Evolutionary conservation across 345 rosid species (phyloP).

Genomic region (Heritiera littoralis): DNA sequence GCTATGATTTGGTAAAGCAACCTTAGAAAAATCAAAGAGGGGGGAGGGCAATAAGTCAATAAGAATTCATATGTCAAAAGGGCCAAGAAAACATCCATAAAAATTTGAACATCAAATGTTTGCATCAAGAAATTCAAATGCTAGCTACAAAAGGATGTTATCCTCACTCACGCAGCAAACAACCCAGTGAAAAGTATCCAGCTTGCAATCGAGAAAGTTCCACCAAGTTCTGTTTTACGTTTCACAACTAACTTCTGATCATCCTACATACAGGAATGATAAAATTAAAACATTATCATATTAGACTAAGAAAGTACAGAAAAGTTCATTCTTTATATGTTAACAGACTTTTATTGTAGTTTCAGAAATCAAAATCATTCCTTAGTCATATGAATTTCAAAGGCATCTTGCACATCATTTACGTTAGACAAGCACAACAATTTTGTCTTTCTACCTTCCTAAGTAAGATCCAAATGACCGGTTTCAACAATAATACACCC

Average conservation of each 20-base stretch:
- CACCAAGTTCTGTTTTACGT: conserved; percentile 94
- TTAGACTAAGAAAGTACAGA: conserved; percentile 3
- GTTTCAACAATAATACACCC: neutral
- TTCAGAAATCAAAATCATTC: conserved; percentile 10
- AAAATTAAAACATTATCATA: neutral
- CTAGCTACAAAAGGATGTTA: neutral
- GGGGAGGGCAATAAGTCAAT: conserved; percentile 36
- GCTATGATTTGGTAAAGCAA: conserved; percentile 89
- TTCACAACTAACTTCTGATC: conserved; percentile 77
- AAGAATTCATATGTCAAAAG: conserved; percentile 15
- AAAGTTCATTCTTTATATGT: neutral
- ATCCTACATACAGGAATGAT: conserved; percentile 47
- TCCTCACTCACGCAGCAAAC: conserved; percentile 83
- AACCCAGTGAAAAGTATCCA: conserved; percentile 90
- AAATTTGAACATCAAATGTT: neutral
- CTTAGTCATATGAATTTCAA: neutral
- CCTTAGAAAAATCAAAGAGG: conserved; percentile 58
- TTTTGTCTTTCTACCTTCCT: neutral
- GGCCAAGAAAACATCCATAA: neutral
- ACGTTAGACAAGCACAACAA: neutral
- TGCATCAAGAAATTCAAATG: conserved; percentile 8
- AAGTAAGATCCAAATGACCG: conserved; percentile 1
- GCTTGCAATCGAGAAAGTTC: conserved; percentile 88
- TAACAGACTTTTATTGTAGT: neutral
- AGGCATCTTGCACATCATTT: neutral